Evolutionary conservation across 2,329 filamentous ascomycete genomes (phyloP).

Genomic region (Calonectria crousiana): DNA sequence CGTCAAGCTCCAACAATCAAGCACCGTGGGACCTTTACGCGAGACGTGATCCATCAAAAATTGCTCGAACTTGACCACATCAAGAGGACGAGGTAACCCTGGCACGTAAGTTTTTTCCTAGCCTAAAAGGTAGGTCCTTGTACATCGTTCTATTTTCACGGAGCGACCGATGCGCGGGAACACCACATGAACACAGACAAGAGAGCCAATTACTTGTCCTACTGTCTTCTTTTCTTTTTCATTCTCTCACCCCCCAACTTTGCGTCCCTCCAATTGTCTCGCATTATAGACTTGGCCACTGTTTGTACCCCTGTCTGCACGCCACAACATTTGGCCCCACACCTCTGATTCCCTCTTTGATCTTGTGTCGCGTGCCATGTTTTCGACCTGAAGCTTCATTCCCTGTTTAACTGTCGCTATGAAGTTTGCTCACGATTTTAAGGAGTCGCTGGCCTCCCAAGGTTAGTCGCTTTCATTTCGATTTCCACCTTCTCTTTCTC

Average conservation of each 20-base stretch:
- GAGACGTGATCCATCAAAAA: constrained; percentile 1
- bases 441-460: constrained; percentile 75
- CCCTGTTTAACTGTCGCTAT: constrained; percentile 59
- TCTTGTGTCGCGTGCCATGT: constrained; percentile 37
- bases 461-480: constrained; percentile 45
- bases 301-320: background rate
- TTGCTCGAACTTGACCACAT: constrained; percentile 11
- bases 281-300: background rate
- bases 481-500: background rate
- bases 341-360: constrained; percentile 9
- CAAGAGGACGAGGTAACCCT: background rate
- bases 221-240: background rate
- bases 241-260: background rate
- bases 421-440: constrained; percentile 89
- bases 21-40: constrained; percentile 4
- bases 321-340: constrained; percentile 13
- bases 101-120: constrained; percentile 4
- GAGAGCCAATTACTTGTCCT: background rate
- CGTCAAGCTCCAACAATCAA: constrained; percentile 6
- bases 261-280: background rate
- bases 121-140: background rate
- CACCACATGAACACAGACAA: background rate
- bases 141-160: background rate
- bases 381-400: constrained; percentile 22
- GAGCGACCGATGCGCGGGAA: background rate